Evolutionary conservation across 805 yeast genomes (phyloP).

Genomic region (Ogataea nitratoaversa): DNA sequence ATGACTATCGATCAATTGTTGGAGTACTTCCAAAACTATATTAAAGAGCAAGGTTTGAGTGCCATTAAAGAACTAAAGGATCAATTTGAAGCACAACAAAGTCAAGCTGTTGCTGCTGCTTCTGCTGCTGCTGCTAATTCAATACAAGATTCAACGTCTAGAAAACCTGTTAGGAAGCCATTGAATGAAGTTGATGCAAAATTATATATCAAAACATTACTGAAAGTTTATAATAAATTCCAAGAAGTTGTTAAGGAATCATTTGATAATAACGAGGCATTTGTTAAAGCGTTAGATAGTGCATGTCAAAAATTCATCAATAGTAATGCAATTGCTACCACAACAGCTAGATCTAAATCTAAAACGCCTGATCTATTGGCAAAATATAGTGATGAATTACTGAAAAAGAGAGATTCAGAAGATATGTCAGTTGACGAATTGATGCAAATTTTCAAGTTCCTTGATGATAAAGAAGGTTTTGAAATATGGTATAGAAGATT

Average conservation of each 20-base stretch:
- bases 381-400: constrained; percentile 76
- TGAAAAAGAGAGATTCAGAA: constrained; percentile 65
- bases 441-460: constrained; percentile 79
- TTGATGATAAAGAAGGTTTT: constrained; percentile 92
- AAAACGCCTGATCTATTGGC: constrained; percentile 91
- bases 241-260: constrained; percentile 59
- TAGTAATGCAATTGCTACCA: constrained; percentile 72
- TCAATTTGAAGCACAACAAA: constrained; percentile 19
- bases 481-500: constrained; percentile 88
- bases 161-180: constrained; percentile 32
- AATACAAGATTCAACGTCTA: constrained; percentile 13
- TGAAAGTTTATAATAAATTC: constrained; percentile 66
- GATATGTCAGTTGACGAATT: constrained; percentile 82
- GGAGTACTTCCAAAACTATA: constrained; percentile 64
- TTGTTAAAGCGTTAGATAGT: constrained; percentile 82
- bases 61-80: constrained; percentile 55
- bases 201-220: constrained; percentile 70
- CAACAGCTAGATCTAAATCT: constrained; percentile 55
- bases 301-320: constrained; percentile 87
- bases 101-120: constrained; percentile 17
- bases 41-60: constrained; percentile 57
- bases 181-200: constrained; percentile 55
- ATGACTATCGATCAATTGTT: constrained; percentile 76
- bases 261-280: constrained; percentile 68
- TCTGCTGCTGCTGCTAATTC: constrained; percentile 8